phyloP scores from a whole-genome alignment of 2,329 filamentous ascomycete species.

The Fusarium praegraminearum region DNA sequence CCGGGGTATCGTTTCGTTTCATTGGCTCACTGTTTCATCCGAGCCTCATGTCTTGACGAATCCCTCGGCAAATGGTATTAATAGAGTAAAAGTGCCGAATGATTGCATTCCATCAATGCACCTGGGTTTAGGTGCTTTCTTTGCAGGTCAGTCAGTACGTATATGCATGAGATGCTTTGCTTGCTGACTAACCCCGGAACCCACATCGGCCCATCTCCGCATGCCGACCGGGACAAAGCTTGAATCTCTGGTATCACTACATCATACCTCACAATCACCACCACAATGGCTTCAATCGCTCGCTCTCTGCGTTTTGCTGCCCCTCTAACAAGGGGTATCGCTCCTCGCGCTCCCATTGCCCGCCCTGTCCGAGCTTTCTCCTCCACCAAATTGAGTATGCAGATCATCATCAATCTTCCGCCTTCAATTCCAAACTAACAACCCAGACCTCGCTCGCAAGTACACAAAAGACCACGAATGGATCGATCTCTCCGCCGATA shows the following conservation, averaged over 20 bases:
- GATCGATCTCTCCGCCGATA: constrained; percentile 88
- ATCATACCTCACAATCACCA: constrained; percentile 7
- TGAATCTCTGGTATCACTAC: constrained; percentile 39
- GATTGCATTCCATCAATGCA: constrained; percentile 1
- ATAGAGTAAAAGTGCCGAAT: background rate
- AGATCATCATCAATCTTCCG: background rate
- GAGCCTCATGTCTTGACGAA: constrained; percentile 10
- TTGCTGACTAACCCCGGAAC: constrained; percentile 40
- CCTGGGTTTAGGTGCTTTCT: background rate
- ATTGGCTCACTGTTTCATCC: constrained; percentile 30
- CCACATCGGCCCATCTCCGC: constrained; percentile 38
- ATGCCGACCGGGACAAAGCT: constrained; percentile 36
- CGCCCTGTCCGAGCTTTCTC: constrained; percentile 58
- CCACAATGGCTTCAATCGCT: constrained; percentile 71
- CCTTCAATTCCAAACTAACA: background rate
- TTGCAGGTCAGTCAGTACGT: background rate
- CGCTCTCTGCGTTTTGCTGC: constrained; percentile 65
- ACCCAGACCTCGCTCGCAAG: constrained; percentile 74
- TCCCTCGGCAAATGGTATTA: background rate
- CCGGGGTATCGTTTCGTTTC: background rate
- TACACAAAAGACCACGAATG: constrained; percentile 99
- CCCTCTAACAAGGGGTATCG: constrained; percentile 57
- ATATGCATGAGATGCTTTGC: constrained; percentile 8
- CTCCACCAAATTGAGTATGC: constrained; percentile 54
- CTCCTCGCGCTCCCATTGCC: constrained; percentile 56